phyloP scores from a whole-genome alignment of 352 stramenopile genomes.

The Globisporangium uncinulatum region DNA sequence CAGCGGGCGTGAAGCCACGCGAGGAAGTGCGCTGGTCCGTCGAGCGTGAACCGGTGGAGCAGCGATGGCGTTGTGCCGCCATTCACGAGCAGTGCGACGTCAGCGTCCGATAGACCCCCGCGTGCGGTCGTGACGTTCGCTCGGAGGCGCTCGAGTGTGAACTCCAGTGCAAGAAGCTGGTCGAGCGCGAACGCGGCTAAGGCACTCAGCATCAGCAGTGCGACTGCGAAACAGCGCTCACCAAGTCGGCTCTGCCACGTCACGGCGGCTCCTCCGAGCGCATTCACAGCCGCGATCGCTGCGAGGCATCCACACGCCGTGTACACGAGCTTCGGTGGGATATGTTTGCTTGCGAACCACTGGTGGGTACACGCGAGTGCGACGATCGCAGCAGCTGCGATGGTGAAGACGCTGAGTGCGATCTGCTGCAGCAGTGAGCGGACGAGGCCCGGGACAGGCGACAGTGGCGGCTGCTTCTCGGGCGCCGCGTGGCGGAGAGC shows the following conservation, averaged over 20 bases:
- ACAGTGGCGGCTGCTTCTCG: slow-evolving; percentile 13
- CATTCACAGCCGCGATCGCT: slow-evolving; percentile 14
- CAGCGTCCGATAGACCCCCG: slow-evolving; percentile 15
- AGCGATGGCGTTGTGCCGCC: slow-evolving; percentile 31
- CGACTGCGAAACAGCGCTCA: slow-evolving; percentile 5
- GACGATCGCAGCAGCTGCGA: slow-evolving; percentile 14
- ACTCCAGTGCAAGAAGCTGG: slow-evolving; percentile 21
- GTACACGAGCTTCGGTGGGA: slow-evolving; percentile 9
- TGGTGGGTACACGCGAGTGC: slow-evolving; percentile 9
- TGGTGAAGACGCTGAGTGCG: slow-evolving; percentile 13
- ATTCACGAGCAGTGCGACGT: slow-evolving; percentile 29
- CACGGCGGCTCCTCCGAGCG: slow-evolving; percentile 17
- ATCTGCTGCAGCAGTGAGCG: slow-evolving; percentile 23
- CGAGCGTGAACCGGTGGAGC: slow-evolving; percentile 42
- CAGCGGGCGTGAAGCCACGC: slow-evolving; percentile 31
- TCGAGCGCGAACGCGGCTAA: slow-evolving; percentile 15
- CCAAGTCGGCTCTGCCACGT: slow-evolving; percentile 16
- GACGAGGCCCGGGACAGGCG: slow-evolving; percentile 13
- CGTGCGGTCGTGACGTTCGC: slow-evolving; percentile 3
- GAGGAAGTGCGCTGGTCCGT: slow-evolving; percentile 40
- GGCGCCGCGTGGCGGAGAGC: slow-evolving; percentile 19
- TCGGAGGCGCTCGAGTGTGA: slow-evolving; percentile 27
- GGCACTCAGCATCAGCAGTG: slow-evolving; percentile 14
- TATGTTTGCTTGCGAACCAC: slow-evolving; percentile 3
- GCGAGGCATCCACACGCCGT: background rate